phyloP scores from a whole-genome alignment of 495 filamentous ascomycete genomes.

The Coniosporium apollinis region DNA sequence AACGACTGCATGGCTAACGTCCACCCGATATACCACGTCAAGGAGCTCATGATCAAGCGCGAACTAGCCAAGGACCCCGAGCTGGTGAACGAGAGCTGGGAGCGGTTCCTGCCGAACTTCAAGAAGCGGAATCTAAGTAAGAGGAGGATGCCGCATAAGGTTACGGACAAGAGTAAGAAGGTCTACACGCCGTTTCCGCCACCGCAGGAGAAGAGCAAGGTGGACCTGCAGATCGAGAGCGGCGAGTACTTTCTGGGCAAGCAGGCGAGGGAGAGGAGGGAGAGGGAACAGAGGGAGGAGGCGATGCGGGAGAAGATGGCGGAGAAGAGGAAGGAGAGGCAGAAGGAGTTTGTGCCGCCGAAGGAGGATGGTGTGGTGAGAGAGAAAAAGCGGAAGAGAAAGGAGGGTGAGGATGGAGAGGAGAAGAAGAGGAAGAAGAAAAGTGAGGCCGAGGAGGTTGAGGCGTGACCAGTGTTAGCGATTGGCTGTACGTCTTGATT shows the following conservation, averaged over 20 bases:
- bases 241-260: constrained; percentile 93
- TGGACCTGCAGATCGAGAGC: constrained; percentile 93
- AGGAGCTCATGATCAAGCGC: constrained; percentile 97
- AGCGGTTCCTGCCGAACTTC: constrained; percentile 92
- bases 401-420: constrained; percentile 35
- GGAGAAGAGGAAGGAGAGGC: constrained; percentile 72
- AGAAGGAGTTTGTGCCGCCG: constrained; percentile 74
- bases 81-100: constrained; percentile 77
- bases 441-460: constrained; percentile 8
- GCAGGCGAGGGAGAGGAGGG: constrained; percentile 72
- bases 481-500: no score
- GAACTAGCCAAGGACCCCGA: constrained; percentile 93
- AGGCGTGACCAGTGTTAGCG: no score
- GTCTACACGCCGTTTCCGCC: constrained; percentile 66
- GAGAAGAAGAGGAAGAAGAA: constrained; percentile 25
- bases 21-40: constrained; percentile 86
- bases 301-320: constrained; percentile 68
- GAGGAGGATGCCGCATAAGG: constrained; percentile 63
- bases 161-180: constrained; percentile 90
- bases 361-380: constrained; percentile 42
- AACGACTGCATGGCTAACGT: constrained; percentile 96
- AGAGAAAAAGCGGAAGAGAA: constrained; percentile 39
- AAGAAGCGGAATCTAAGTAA: constrained; percentile 88
- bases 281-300: constrained; percentile 61
- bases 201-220: constrained; percentile 80